Conservation (phyloP, 345 rosid species). For the Gossypium ekmanianum region DNA sequence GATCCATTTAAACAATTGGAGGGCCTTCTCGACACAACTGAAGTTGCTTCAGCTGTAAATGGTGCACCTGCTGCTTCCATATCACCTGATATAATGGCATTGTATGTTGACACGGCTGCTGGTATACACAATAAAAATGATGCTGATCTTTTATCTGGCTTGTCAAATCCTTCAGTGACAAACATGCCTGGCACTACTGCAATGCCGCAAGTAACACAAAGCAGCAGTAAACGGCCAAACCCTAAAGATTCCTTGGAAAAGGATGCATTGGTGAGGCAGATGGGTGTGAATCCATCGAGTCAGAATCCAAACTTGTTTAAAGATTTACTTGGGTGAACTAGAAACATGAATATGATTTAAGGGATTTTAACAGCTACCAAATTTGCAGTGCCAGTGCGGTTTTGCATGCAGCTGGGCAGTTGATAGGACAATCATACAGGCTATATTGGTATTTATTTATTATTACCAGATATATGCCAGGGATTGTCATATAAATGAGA, state of each 20-base stretch:
- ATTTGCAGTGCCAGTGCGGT: background rate
- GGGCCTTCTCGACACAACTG: conserved; percentile 60
- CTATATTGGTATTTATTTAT: background rate
- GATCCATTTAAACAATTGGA: conserved; percentile 91
- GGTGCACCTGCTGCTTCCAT: conserved; percentile 20
- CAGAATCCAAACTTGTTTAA: conserved; percentile 87
- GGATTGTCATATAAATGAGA: background rate
- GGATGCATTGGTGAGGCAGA: conserved; percentile 87
- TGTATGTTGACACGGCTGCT: conserved; percentile 41
- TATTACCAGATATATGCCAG: background rate
- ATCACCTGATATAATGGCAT: conserved; percentile 48
- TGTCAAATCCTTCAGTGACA: conserved; percentile 15
- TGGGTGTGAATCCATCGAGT: conserved; percentile 82
- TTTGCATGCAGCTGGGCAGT: background rate
- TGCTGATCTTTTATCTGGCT: conserved; percentile 30
- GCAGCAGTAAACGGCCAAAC: conserved; percentile 63
- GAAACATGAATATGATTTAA: background rate
- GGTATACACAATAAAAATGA: conserved; percentile 24
- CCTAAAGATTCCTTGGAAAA: conserved; percentile 65
- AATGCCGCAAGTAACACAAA: conserved; percentile 22
- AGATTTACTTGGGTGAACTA: conserved; percentile 68
- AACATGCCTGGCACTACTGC: conserved; percentile 24
- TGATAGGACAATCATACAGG: background rate
- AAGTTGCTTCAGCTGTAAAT: conserved; percentile 21
- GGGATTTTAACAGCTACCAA: conserved; percentile 3